Evolutionary conservation across 139 green algal genomes (phyloP).

Genomic region (Tetradesmus obliquus): DNA sequence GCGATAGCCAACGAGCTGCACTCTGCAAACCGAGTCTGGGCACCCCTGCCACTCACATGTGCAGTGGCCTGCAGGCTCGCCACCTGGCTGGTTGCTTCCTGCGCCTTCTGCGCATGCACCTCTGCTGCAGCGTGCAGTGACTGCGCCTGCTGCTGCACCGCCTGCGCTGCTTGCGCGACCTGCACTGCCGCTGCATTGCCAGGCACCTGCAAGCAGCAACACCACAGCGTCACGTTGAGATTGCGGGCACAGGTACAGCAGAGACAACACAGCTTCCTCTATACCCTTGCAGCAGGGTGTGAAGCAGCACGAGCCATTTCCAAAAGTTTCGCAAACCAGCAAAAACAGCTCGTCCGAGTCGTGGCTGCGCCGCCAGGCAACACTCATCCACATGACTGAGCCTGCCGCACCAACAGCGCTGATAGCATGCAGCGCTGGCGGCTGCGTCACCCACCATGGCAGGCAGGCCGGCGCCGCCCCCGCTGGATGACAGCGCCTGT

Average conservation of each 20-base stretch:
- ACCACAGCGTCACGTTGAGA: neutral
- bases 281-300: neutral
- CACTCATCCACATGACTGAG: neutral
- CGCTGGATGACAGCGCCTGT: neutral
- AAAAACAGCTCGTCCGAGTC: too few species aligned
- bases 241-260: neutral
- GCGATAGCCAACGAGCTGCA: neutral
- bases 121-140: constrained; percentile 52
- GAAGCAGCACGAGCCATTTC: neutral
- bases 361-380: too few species aligned
- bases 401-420: neutral
- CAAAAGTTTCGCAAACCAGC: too few species aligned
- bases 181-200: constrained; percentile 24
- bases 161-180: constrained; percentile 37
- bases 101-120: constrained; percentile 37
- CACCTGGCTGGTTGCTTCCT: constrained; percentile 51
- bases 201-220: constrained; percentile 1
- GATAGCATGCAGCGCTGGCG: neutral
- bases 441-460: neutral
- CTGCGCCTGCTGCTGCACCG: constrained; percentile 44
- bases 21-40: too few species aligned
- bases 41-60: constrained; percentile 30
- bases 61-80: constrained; percentile 59
- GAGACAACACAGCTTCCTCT: neutral
- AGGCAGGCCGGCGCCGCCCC: neutral